Conservation (phyloP, 202 grass and related monocot genomes). For the Brachypodium distachyon region DNA sequence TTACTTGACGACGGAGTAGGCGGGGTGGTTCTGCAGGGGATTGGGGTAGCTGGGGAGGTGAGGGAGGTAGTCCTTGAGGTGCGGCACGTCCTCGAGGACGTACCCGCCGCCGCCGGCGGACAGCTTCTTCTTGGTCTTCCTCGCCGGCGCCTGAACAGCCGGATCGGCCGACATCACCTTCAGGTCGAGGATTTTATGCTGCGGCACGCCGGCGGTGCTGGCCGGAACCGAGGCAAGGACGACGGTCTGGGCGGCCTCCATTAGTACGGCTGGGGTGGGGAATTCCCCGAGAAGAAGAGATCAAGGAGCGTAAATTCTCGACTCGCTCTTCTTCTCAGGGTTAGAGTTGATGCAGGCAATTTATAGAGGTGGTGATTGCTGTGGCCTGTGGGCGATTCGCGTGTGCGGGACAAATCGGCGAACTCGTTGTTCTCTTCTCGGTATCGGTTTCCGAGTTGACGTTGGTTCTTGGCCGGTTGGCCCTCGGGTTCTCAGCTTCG, state of each 20-base stretch:
- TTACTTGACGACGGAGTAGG: constrained; percentile 97
- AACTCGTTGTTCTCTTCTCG: not conserved
- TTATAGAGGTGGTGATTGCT: constrained; percentile 7
- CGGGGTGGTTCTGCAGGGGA: constrained; percentile 78
- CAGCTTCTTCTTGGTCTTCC: constrained; percentile 48
- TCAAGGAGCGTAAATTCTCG: not conserved
- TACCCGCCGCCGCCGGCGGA: constrained; percentile 39
- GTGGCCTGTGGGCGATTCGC: not conserved
- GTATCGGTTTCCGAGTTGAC: not conserved
- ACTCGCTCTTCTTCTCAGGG: not conserved
- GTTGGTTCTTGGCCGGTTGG: not conserved
- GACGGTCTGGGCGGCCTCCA: constrained; percentile 19
- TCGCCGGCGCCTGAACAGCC: not conserved
- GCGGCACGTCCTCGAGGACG: constrained; percentile 79
- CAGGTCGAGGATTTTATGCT: constrained; percentile 22
- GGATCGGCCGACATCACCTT: not conserved
- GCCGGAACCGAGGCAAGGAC: not conserved
- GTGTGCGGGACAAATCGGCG: constrained; percentile 1
- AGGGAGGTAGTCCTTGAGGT: constrained; percentile 59
- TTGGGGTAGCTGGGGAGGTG: constrained; percentile 64
- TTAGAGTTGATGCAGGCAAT: not conserved
- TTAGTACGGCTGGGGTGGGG: not conserved
- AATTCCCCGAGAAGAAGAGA: not conserved
- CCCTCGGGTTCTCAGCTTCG: constrained; percentile 5
- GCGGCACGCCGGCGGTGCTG: not conserved